Base-by-base conservation (phyloP, 495 filamentous ascomycete species). In the Daldinia concentrica region DNA sequence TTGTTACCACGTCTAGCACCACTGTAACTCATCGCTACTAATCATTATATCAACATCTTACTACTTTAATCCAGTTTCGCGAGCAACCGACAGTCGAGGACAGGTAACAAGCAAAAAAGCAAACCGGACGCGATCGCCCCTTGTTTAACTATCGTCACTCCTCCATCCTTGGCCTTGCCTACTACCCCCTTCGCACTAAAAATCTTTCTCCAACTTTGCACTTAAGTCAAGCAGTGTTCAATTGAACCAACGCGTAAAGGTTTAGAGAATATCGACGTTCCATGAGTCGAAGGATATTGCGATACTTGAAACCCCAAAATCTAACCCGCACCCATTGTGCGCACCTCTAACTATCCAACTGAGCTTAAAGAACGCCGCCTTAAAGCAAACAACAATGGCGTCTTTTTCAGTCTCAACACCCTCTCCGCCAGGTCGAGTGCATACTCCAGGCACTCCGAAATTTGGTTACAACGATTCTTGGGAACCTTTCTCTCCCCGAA, bases 391-490 rank as follows among this genome's bases (percentile, higher is more conserved):
- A 64, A 70, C 65, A 58, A 77, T 77, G 76, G 68, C 71, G 26
- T 69, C 75, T 27, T 67, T 88, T 48, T 59, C 57, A 9, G 61
- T 79, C 12, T 79, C 82, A 34, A 93, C 93, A 69, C 90, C 91
- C 41, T 89, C 90, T 17, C 88, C 88, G 43, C 81, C 84, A 41
- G 83, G 85, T 32, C 82, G 82, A 45, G 77, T 91, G 52, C 85
- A 85, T 64, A 90, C 90, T 41, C 93, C 93, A 54, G 83, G 88
- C 54, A 91, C 93, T 41, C 93, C 93, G 17, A 88, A 86, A 37
- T 87, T 90, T 81, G 91, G 91, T 57, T 88, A 84, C 73, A 85
- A 87, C 64, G 92, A 96, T 80, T 76, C 81, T 57, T 93, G 89
- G 79, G 87, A 91, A 68, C 91, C 91, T 26, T 93, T 90, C 78